A percentile compares a stretch with the other conserved stretches of the same genome.
Conservation (phyloP, 78 protist genomes). For the Dictyostelium intermedium region DNA sequence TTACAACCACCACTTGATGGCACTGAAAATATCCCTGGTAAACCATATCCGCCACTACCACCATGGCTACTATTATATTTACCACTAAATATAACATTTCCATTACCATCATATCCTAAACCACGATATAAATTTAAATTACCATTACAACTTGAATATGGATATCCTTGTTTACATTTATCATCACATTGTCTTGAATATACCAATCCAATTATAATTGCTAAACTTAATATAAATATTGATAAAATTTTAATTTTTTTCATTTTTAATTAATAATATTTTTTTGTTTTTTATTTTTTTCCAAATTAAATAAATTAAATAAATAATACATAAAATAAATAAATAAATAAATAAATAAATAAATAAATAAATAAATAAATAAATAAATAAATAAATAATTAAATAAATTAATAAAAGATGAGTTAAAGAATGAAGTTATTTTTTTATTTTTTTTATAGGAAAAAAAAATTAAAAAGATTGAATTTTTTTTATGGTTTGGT, state of each 20-base stretch:
- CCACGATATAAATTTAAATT: constrained; percentile 3
- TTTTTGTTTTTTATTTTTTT: neutral
- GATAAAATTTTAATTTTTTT: neutral
- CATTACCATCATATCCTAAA: neutral
- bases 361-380: neutral
- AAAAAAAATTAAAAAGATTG: too few relatives aligned
- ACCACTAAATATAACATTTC: neutral
- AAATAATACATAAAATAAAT: neutral
- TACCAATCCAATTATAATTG: neutral
- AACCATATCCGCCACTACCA: neutral
- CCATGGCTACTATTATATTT: constrained; percentile 2
- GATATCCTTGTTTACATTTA: neutral
- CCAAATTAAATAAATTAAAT: neutral
- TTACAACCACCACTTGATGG: neutral
- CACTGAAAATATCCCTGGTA: neutral
- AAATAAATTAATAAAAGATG: too few relatives aligned
- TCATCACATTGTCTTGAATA: neutral
- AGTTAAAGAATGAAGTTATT: neutral
- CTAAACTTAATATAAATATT: neutral
- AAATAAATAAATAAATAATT: neutral
- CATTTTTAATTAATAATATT: neutral
- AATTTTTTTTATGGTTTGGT: too few relatives aligned
- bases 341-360: neutral
- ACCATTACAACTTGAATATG: neutral
- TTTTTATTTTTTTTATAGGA: neutral